Evolutionary conservation across 805 yeast species (phyloP), one percentile per base, ranked within the genome.

Genomic region (Priceomyces melissophilus): DNA sequence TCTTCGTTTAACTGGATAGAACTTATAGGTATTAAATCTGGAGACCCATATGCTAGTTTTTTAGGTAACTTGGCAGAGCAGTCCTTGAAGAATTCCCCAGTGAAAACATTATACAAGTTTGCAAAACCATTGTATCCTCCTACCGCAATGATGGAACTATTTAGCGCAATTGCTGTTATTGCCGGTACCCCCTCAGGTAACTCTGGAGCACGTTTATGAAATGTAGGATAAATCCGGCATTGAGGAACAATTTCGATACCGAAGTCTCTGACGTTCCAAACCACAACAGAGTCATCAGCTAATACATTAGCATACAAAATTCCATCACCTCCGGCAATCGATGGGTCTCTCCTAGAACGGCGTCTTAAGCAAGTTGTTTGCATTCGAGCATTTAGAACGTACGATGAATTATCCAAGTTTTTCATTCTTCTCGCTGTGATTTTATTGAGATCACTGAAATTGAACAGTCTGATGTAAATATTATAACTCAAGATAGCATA

Each of bases 121-220:
- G 67, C 58, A 37, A 57, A 58, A 2, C 79, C 79, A 44, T 69
- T 64, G 42, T 57, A 65, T 2, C 72, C 71, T 0, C 76, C 74
- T 6, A 74, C 58, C 7, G 68, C 51, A 15, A 67, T 42, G 6
- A 69, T 54, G 0, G 60, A 42, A 39, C 67, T 53, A 45, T 67
- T 67, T 16, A 69, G 45, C 1, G 65, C 71, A 15, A 67, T 50
- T 2, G 56, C 43, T 4, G 55, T 52, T 11, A 61, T 47, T 9
- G 39, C 28, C n/a, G 43, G 47, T 10, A 48, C 30, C 14, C 45
- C 39, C 32, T 30, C 29, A 13, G 38, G 41, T n/a, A 31, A 31
- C 16, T 10, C 33, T 31, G 35, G 35, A 12, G 23, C 17, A 10
- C 35, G 35, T 7, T 40, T 29, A 35, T 42, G 35, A 32, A 45